phyloP scores from a whole-genome alignment of 1,139 yeast genomes.

The Suhomyces chickasaworum region DNA sequence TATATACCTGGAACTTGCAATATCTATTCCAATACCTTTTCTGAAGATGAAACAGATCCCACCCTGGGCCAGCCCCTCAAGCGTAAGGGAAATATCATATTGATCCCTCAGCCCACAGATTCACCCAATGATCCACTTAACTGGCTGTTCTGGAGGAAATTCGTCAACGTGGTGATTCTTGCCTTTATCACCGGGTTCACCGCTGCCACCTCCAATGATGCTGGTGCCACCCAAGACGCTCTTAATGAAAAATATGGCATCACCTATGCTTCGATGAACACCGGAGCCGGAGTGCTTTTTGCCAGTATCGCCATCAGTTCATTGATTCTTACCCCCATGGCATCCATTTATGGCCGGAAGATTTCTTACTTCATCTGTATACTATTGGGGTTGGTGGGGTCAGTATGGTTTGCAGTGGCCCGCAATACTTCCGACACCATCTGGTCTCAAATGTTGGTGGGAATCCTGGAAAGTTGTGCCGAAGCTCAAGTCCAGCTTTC shows the following conservation, averaged over 20 bases:
- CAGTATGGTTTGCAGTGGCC: constrained; percentile 37
- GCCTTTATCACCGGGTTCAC: constrained; percentile 35
- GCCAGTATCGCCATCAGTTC: constrained; percentile 34
- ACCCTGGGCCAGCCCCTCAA: constrained; percentile 14
- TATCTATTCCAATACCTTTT: constrained; percentile 22
- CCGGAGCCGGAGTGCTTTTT: constrained; percentile 42
- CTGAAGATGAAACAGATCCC: constrained; percentile 13
- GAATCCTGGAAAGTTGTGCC: constrained; percentile 36
- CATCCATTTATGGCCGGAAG: constrained; percentile 37
- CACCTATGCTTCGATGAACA: constrained; percentile 37
- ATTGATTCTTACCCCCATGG: constrained; percentile 37
- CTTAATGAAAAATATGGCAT: constrained; percentile 34
- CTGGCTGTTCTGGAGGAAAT: constrained; percentile 35
- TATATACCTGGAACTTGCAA: constrained; percentile 30
- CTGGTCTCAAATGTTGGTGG: constrained; percentile 41
- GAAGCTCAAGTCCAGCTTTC: constrained; percentile 43
- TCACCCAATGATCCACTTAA: constrained; percentile 62
- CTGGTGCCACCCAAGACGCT: constrained; percentile 40
- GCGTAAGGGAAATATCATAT: constrained; percentile 31
- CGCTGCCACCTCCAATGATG: constrained; percentile 39
- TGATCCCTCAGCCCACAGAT: constrained; percentile 60
- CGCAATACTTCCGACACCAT: constrained; percentile 31
- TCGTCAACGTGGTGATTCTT: constrained; percentile 25
- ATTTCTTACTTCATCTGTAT: constrained; percentile 34
- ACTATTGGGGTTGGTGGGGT: constrained; percentile 31